A percentile compares a stretch with the other conserved stretches of the same genome.
These are phyloP conservation scores for Alternaria sp. DNA, from an alignment of 2,329 filamentous ascomycete genomes.

Conservation along the genomic window DNA sequence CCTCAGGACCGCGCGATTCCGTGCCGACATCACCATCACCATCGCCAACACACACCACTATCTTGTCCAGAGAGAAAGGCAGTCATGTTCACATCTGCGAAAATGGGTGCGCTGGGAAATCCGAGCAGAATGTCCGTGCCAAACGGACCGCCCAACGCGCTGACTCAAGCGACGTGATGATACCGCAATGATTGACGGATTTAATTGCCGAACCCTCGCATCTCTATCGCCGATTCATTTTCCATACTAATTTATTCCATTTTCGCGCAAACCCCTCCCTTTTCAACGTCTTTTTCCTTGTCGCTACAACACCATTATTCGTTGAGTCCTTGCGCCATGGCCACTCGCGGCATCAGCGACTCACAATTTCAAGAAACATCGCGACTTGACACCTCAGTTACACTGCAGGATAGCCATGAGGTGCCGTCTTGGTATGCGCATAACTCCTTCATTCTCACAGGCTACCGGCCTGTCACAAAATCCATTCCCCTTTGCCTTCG, in stretches of 20 bases:
- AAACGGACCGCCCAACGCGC: neutral
- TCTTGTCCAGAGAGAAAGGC: too few species aligned
- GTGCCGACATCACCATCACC: too few species aligned
- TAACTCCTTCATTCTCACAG: conserved; percentile 56
- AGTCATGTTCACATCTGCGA: too few species aligned
- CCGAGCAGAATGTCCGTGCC: neutral
- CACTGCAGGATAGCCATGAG: neutral
- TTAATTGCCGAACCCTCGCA: neutral
- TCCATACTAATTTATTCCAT: neutral
- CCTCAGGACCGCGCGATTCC: too few species aligned
- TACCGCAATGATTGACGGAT: neutral
- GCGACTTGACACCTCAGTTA: neutral
- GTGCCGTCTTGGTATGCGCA: conserved; percentile 10
- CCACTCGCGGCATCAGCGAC: neutral
- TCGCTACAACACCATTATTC: neutral
- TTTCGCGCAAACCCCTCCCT: neutral
- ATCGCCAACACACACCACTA: too few species aligned
- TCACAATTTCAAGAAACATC: neutral
- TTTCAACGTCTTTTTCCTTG: neutral
- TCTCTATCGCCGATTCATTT: neutral
- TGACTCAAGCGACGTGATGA: neutral
- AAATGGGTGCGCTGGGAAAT: too few species aligned
- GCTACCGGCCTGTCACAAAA: conserved; percentile 66
- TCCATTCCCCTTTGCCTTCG: conserved; percentile 63
- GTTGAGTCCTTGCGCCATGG: neutral